phyloP scores from a whole-genome alignment of 768 basidiomycete species.

The Lentinula detonsa region DNA sequence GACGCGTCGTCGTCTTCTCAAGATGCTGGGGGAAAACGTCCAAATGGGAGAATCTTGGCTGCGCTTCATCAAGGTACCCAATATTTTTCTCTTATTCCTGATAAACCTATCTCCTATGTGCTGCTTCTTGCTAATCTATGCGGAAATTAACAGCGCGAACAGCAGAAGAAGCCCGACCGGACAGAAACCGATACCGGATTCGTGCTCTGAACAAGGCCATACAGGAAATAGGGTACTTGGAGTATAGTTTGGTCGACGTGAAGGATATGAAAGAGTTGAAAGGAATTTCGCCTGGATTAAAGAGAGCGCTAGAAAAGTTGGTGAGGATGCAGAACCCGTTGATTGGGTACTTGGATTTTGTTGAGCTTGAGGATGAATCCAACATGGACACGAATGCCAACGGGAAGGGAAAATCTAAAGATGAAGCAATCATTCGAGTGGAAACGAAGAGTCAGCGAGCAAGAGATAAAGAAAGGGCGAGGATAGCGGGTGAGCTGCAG shows the following conservation, averaged over 20 bases:
- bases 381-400: not conserved
- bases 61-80: not conserved
- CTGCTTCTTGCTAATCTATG: no score
- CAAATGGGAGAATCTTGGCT: not conserved
- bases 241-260: not conserved
- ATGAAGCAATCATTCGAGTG: not conserved
- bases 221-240: not conserved
- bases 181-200: not conserved
- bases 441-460: not conserved
- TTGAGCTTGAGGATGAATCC: no score
- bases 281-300: not conserved
- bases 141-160: not conserved
- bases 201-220: conserved; percentile 2
- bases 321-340: not conserved
- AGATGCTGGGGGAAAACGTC: not conserved
- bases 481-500: not conserved
- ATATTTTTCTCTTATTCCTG: not conserved
- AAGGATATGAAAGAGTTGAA: not conserved
- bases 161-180: not conserved
- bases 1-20: not conserved
- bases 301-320: not conserved
- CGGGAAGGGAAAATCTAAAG: not conserved
- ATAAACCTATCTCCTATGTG: no score
- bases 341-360: not conserved
- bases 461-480: not conserved